These are phyloP conservation scores for Blepharisma undulans DNA, from an alignment of 169 alveolate species.

Conservation along the genomic window DNA sequence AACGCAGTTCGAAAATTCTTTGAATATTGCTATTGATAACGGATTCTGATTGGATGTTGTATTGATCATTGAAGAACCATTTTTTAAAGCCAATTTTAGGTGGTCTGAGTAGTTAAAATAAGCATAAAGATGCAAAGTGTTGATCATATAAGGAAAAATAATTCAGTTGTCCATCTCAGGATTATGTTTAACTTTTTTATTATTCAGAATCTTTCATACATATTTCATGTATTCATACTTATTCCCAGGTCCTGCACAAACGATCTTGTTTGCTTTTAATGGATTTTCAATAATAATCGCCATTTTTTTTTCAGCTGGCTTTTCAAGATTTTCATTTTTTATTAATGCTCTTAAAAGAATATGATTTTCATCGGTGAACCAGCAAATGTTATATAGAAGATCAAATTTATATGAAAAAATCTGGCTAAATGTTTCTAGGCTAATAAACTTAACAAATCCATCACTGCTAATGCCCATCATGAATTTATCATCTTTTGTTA, in stretches of 20 bases:
- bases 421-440: too few species aligned
- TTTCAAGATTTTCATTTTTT: too few species aligned
- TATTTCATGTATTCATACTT: not conserved
- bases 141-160: slow-evolving; percentile 6
- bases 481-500: too few species aligned
- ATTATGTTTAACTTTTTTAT: not conserved
- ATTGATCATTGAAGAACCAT: not conserved
- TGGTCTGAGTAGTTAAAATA: not conserved
- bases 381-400: too few species aligned
- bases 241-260: not conserved
- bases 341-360: too few species aligned
- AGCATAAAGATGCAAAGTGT: slow-evolving; percentile 14
- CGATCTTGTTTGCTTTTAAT: not conserved
- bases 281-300: not conserved
- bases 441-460: too few species aligned
- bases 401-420: too few species aligned
- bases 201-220: not conserved
- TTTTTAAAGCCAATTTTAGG: not conserved
- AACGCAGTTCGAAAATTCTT: not conserved
- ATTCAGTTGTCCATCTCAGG: slow-evolving; percentile 5
- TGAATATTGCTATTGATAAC: not conserved
- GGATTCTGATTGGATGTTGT: not conserved
- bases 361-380: too few species aligned
- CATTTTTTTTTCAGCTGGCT: too few species aligned
- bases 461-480: too few species aligned